phyloP scores from a whole-genome alignment of 306 rosid species.

The Hylodesmum podocarpum region DNA sequence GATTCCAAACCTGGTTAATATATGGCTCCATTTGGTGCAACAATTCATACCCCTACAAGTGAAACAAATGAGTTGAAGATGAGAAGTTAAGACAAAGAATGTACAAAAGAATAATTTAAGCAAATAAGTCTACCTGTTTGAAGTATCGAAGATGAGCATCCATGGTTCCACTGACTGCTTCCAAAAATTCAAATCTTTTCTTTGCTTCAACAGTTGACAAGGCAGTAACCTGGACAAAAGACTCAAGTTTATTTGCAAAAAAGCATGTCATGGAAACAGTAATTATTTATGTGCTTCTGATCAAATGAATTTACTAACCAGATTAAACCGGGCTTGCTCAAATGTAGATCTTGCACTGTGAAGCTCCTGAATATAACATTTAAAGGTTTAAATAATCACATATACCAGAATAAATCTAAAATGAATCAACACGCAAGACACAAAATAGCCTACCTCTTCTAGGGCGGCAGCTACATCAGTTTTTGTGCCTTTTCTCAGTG shows the following conservation, averaged over 20 bases:
- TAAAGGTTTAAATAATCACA: conserved; percentile 29
- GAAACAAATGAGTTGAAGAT: conserved; percentile 38
- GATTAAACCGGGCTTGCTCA: conserved; percentile 96
- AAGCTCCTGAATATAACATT: conserved; percentile 73
- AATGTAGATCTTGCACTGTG: conserved; percentile 86
- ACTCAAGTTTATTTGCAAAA: conserved; percentile 24
- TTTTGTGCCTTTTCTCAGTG: conserved; percentile 93
- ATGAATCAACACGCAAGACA: not conserved
- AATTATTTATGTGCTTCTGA: not conserved
- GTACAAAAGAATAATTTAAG: conserved; percentile 15
- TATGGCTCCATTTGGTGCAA: conserved; percentile 74
- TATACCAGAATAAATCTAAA: conserved; percentile 11
- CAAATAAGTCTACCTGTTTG: conserved; percentile 70
- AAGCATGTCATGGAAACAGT: not conserved
- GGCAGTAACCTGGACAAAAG: conserved; percentile 75
- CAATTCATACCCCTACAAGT: conserved; percentile 53
- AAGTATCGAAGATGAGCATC: conserved; percentile 99
- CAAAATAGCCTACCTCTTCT: conserved; percentile 73
- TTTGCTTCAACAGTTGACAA: conserved; percentile 96
- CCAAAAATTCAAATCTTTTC: conserved; percentile 96
- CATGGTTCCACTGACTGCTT: conserved; percentile 99
- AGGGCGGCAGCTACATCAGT: conserved; percentile 67
- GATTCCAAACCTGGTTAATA: conserved; percentile 83
- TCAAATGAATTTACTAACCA: conserved; percentile 50
- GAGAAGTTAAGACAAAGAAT: conserved; percentile 29